Evolutionary conservation across 805 yeast species (phyloP).

Genomic region (Danielia oregonensis): DNA sequence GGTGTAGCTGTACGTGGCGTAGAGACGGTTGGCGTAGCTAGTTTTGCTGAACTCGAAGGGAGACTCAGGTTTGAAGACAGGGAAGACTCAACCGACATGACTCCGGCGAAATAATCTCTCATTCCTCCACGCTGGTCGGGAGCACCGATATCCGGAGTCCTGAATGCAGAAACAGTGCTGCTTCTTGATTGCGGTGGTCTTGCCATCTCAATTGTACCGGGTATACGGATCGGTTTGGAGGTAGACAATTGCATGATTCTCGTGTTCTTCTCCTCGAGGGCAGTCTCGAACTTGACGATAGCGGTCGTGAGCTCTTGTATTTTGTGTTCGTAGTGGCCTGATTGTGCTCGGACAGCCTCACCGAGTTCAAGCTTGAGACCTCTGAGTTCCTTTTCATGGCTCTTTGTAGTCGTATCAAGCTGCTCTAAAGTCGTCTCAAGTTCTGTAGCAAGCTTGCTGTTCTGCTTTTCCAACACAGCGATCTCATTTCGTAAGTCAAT

Average conservation of each 20-base stretch:
- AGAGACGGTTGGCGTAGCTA: background rate
- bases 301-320: slow-evolving; percentile 30
- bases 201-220: slow-evolving; percentile 8
- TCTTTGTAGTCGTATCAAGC: slow-evolving; percentile 15
- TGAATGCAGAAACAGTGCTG: background rate
- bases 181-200: background rate
- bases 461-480: slow-evolving; percentile 17
- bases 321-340: slow-evolving; percentile 29
- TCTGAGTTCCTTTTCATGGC: slow-evolving; percentile 20
- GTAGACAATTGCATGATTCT: slow-evolving; percentile 32
- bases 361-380: slow-evolving; percentile 25
- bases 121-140: background rate
- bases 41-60: background rate
- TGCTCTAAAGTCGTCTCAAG: slow-evolving; percentile 12
- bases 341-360: slow-evolving; percentile 20
- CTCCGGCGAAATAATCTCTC: background rate
- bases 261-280: slow-evolving; percentile 35
- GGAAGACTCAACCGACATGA: background rate
- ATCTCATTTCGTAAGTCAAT: slow-evolving; percentile 6
- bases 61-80: background rate
- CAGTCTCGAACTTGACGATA: slow-evolving; percentile 29
- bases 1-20: slow-evolving; percentile 1
- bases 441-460: slow-evolving; percentile 16
- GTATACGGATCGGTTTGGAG: slow-evolving; percentile 38
- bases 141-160: background rate